Evolutionary conservation across 2,329 filamentous ascomycete genomes (phyloP).

Genomic region (Neofusicoccum ribis): DNA sequence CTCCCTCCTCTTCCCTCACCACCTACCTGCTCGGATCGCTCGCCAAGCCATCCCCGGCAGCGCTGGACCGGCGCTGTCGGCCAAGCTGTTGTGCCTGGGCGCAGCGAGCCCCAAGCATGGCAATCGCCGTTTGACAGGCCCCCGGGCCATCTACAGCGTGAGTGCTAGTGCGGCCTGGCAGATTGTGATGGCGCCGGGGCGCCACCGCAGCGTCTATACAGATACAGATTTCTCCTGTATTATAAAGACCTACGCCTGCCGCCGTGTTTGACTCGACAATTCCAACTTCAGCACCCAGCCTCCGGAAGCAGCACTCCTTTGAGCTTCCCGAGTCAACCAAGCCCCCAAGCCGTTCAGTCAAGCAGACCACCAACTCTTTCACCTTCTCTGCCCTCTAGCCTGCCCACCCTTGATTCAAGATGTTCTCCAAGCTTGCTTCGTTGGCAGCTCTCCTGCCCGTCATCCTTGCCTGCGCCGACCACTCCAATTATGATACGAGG

Average conservation of each 20-base stretch:
- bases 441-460: neutral
- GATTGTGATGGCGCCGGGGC: neutral
- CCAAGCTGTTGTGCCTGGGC: slow-evolving; percentile 4
- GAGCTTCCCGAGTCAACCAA: neutral
- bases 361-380: neutral
- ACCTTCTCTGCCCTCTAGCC: neutral
- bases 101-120: neutral
- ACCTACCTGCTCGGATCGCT: neutral
- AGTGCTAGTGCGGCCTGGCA: neutral
- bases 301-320: neutral
- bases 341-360: neutral
- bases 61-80: neutral
- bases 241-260: neutral
- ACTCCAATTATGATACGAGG: neutral
- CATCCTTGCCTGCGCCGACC: neutral
- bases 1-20: neutral
- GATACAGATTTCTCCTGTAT: neutral
- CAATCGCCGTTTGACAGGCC: neutral
- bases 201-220: neutral
- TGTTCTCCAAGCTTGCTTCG: neutral
- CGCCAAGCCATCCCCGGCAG: neutral
- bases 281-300: neutral
- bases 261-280: neutral
- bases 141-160: neutral
- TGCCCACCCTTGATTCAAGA: neutral